Evolutionary conservation across 2,329 filamentous ascomycete genomes (phyloP).

Genomic region (Pestalotiopsis sp.): DNA sequence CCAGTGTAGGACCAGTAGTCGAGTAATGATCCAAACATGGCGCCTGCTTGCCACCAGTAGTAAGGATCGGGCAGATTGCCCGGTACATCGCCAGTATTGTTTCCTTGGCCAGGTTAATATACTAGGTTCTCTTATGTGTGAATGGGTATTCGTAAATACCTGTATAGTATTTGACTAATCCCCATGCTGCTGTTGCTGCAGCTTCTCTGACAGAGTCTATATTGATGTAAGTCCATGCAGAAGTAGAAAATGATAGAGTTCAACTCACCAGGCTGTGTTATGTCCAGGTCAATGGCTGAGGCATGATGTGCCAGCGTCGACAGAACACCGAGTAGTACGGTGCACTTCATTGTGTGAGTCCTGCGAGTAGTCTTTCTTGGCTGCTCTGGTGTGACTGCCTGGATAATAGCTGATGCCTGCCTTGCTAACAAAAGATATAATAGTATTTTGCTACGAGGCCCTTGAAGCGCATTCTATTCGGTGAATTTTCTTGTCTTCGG

Average conservation of each 20-base stretch:
- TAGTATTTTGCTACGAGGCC: neutral
- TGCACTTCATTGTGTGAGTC: neutral
- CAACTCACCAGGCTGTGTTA: conserved; percentile 1
- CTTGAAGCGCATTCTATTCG: neutral
- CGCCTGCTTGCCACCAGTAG: conserved; percentile 80
- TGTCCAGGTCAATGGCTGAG: neutral
- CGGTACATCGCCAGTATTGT: conserved; percentile 60
- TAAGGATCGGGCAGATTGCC: conserved; percentile 63
- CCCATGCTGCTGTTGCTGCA: conserved; percentile 49
- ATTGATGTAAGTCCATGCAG: neutral
- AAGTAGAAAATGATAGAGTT: neutral
- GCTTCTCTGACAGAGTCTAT: conserved; percentile 27
- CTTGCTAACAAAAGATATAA: neutral
- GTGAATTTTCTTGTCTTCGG: neutral
- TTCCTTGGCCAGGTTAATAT: conserved; percentile 36
- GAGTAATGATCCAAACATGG: conserved; percentile 71
- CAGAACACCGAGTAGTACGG: neutral
- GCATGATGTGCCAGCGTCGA: neutral
- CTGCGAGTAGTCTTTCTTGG: neutral
- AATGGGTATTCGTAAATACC: neutral
- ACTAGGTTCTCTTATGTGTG: neutral
- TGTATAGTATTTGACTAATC: conserved; percentile 52
- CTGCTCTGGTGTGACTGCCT: neutral
- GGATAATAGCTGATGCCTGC: neutral
- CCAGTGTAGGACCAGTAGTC: conserved; percentile 75